Evolutionary conservation across 2,329 filamentous ascomycete genomes (phyloP), one percentile per base, ranked within the genome.

Genomic region (Verruconis gallopava): DNA sequence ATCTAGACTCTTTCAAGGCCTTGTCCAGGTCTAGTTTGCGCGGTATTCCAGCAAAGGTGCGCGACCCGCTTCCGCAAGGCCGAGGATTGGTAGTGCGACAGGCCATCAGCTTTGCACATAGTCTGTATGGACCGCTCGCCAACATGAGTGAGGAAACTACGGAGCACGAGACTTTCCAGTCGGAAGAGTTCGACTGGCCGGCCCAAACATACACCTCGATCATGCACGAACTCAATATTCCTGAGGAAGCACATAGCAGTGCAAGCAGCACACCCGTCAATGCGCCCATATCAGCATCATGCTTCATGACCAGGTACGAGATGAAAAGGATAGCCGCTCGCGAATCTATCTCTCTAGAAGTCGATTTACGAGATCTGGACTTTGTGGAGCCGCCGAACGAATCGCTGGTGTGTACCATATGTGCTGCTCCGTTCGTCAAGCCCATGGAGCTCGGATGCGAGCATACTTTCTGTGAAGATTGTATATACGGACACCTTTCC

Each of bases 371-470:
- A 42, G 55, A 64, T 28, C 66, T 79, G 49, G 75, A 79, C 45
- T 74, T 75, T 58, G 65, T 74, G 44, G 37, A 22, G 9, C 60
- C 64, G 39, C 54, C 59, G 20, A 71, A 71, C 52, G 73, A 79
- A 46, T 76, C 79, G 51, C 64, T 79, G 39, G 70, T 75, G 61
- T 79, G 75, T 52, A 67, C 74, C 13, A 79, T 79, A 48, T 79
- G 75, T 55, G 73, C 75, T 52, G 73, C 71, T 46, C 72, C 75
- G 5, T 77, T 78, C 50, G 67, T 77, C 42, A 61, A 68, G 40
- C 75, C 75, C 1, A 65, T 76, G 35, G 56, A 72, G 49, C 60
- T 75, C 37, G 64, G 70, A 48, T 79, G 75, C 57, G 73, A 78
- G 48, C 75, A 79, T 58, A 71, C 73, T 48, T 79, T 79, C 59